phyloP scores from a whole-genome alignment of 306 rosid genomes.

The Alnus glutinosa region DNA sequence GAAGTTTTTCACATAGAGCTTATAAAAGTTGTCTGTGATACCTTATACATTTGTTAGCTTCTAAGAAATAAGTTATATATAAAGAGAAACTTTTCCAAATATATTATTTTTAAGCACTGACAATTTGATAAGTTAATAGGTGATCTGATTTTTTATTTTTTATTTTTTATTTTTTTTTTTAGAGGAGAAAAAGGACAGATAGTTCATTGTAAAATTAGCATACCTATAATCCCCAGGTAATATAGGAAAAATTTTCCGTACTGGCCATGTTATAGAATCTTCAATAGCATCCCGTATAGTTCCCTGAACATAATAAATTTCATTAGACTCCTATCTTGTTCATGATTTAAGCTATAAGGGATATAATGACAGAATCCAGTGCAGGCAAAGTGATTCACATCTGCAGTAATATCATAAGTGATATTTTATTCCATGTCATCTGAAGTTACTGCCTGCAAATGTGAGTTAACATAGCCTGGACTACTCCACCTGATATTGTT shows the following conservation, averaged over 20 bases:
- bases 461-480: background rate
- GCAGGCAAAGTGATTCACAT: slow-evolving; percentile 3
- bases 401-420: background rate
- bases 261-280: slow-evolving; percentile 94
- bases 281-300: slow-evolving; percentile 89
- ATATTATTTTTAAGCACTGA: background rate
- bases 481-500: background rate
- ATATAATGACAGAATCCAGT: slow-evolving; percentile 7
- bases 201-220: slow-evolving; percentile 14
- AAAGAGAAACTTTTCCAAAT: background rate
- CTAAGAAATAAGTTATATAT: no score
- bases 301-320: slow-evolving; percentile 50
- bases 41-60: no score
- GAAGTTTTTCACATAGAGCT: no score
- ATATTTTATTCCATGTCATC: background rate
- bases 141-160: background rate
- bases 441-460: background rate
- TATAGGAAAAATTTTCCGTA: slow-evolving; percentile 73
- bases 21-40: no score
- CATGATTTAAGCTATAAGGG: background rate
- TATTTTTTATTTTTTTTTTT: background rate
- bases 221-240: slow-evolving; percentile 93
- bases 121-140: background rate
- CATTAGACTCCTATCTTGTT: background rate
- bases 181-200: background rate